phyloP scores from a whole-genome alignment of 768 basidiomycete genomes.

The Leccinum disarticulatum region DNA sequence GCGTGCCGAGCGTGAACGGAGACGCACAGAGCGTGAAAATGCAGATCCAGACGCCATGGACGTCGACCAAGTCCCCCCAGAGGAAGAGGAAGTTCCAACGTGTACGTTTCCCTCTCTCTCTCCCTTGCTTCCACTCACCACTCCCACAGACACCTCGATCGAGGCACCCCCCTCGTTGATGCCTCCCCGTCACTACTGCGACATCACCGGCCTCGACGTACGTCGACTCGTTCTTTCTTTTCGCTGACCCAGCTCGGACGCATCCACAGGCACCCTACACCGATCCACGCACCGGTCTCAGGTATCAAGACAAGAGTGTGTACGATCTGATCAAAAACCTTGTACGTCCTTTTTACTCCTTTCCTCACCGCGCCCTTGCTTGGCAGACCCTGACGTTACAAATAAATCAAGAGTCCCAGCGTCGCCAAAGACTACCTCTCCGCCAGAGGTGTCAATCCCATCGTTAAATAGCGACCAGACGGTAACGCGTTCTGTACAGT shows the following conservation, averaged over 20 bases:
- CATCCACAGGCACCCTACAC: constrained; percentile 67
- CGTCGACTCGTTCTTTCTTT: background rate
- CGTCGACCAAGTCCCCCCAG: constrained; percentile 41
- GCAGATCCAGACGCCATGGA: constrained; percentile 55
- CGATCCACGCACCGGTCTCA: constrained; percentile 74
- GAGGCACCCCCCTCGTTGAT: constrained; percentile 83
- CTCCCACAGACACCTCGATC: constrained; percentile 63
- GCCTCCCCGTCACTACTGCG: constrained; percentile 77
- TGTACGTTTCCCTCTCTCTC: constrained; percentile 45
- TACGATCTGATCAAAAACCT: constrained; percentile 78
- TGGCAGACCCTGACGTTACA: background rate
- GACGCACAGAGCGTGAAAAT: constrained; percentile 48
- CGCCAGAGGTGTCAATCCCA: constrained; percentile 49
- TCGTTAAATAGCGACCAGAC: constrained; percentile 28
- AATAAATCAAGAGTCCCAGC: constrained; percentile 49
- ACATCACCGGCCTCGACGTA: constrained; percentile 84
- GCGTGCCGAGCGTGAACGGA: constrained; percentile 60
- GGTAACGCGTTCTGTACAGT: no score
- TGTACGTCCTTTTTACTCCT: constrained; percentile 39
- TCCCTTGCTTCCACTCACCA: background rate
- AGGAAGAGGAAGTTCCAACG: constrained; percentile 66
- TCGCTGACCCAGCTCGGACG: background rate
- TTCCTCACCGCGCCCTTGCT: background rate
- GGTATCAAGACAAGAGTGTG: constrained; percentile 86
- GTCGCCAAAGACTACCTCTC: constrained; percentile 76